Conservation (phyloP, 2,329 filamentous ascomycete genomes). For the Fusarium falciforme region DNA sequence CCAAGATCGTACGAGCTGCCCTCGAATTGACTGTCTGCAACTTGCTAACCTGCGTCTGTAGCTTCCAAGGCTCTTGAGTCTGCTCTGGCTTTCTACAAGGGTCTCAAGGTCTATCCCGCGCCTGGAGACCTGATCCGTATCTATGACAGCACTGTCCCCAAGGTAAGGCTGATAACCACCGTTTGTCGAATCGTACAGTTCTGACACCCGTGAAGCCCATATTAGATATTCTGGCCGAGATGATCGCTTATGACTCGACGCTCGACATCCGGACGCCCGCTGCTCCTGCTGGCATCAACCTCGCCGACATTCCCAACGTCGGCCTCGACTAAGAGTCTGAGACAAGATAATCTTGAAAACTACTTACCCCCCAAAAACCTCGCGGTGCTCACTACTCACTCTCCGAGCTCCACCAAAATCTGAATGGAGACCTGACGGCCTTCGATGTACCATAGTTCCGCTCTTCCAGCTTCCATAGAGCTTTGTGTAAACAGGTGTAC, state of each 20-base stretch:
- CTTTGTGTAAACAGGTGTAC: constrained; percentile 57
- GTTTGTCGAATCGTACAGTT: neutral
- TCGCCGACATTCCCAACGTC: constrained; percentile 62
- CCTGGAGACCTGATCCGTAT: constrained; percentile 93
- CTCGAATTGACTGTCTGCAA: neutral
- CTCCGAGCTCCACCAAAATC: constrained; percentile 27
- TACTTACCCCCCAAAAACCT: constrained; percentile 17
- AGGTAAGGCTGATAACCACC: constrained; percentile 65
- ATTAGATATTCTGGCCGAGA: constrained; percentile 95
- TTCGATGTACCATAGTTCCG: constrained; percentile 56
- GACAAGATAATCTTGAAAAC: constrained; percentile 33
- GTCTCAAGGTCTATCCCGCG: constrained; percentile 96
- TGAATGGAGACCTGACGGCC: constrained; percentile 45
- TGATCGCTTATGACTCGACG: constrained; percentile 91
- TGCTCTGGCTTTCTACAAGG: constrained; percentile 96
- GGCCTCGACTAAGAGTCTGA: constrained; percentile 62
- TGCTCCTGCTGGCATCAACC: constrained; percentile 53
- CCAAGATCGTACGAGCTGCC: constrained; percentile 75
- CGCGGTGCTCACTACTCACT: constrained; percentile 14
- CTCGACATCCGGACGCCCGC: constrained; percentile 67
- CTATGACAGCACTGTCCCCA: constrained; percentile 98
- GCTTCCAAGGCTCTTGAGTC: constrained; percentile 81
- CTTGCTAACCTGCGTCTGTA: constrained; percentile 48
- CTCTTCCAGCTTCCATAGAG: constrained; percentile 53
- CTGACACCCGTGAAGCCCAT: constrained; percentile 72